Evolutionary conservation across 1,139 yeast species (phyloP), one percentile per base, ranked within the genome.

Genomic region (Saccharomycopsis crataegensis): DNA sequence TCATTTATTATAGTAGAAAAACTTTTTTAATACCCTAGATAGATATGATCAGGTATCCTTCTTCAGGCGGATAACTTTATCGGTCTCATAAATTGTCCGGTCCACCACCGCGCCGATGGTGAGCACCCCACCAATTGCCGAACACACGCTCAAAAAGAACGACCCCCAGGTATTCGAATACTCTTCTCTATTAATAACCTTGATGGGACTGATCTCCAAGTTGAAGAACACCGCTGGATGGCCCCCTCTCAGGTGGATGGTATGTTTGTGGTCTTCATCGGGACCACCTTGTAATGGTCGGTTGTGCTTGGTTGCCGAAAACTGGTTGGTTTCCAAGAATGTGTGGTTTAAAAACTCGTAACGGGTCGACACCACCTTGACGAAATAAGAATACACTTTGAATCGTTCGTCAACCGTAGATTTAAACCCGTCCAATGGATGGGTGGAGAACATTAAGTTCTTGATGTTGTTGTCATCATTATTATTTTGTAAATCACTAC

Each of bases 131-230:
- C 98, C 98, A 48, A 91, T 78, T 9, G 95, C 88, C 58, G 96
- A 85, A 61, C 93, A 79, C 48, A 88, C 88, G 43, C 95, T 91
- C 60, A 93, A 75, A 43, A 91, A 67, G 65, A 93, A 91, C 3
- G 93, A 88, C 33, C 95, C 86, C 82, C 96, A 85, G 0, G 94
- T 77, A 67, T 83, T 86, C 43, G 82, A 79, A 61, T 83, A 86
- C 60, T 81, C 83, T 67, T 93, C 96, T 53, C 80, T 77, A 69
- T 91, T 90, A 63, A 91, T 87, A 51, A 93, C 91, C 67, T 91
- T 90, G 73, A 93, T 74, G 8, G 99, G 96, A 52, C 96, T 85
- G 65, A 93, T 90, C 63, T 93, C 99, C 69, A 91, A 91, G 63
- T 83, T 75, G 71, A 93, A 81, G 67, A 82, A 88, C 6, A 90